Evolutionary conservation across 208 protist genomes (phyloP), one percentile per base, ranked within the genome.

Genomic region (Strigomonas culicis): DNA sequence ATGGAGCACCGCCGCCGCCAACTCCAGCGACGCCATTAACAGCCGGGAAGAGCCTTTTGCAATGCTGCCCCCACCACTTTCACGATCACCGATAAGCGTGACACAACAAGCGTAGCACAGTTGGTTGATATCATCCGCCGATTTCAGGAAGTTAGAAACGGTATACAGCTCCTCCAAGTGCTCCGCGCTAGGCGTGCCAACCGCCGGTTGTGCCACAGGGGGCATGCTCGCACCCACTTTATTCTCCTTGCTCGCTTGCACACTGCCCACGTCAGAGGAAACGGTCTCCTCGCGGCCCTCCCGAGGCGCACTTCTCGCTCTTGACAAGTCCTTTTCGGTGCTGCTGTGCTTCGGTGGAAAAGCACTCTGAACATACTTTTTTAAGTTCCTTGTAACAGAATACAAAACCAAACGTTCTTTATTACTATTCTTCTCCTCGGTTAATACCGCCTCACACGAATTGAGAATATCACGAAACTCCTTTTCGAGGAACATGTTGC

Each of bases 1-100:
- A 41, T 76, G 67, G 36, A 93, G 58, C 57, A 90, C 60, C 31
- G 83, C 63, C 3, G 77, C 80, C 4, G 77, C 72, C 46, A 88
- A 72, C 65, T 93, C 86, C 3, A 92, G 64, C 17, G 77, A 65
- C 15, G 75, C 66, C 36, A 64, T 59, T 43, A 87, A 62, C 31
- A 68, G 58, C 1, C 79, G 81, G 10, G 70, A 53, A 17, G 73
- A 80, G 39, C 62, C 70, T 30, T 79, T 57, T 22, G 11, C 47
- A 24, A 79, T 62, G 24, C 62, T 59, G 1, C 66, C 68, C 7
- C 41, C 46, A 10, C 39, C 30, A 24, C 10, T 36, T 21, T 13
- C 36, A 13, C 36, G n/a, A 22, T 60, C 56, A 7, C 28, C 56
- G 7, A 8, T 60, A 8, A 60, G 39, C 10, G 44, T 21, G 10